Evolutionary conservation across 345 rosid genomes (phyloP).

Genomic region (Conringia planisiliqua): DNA sequence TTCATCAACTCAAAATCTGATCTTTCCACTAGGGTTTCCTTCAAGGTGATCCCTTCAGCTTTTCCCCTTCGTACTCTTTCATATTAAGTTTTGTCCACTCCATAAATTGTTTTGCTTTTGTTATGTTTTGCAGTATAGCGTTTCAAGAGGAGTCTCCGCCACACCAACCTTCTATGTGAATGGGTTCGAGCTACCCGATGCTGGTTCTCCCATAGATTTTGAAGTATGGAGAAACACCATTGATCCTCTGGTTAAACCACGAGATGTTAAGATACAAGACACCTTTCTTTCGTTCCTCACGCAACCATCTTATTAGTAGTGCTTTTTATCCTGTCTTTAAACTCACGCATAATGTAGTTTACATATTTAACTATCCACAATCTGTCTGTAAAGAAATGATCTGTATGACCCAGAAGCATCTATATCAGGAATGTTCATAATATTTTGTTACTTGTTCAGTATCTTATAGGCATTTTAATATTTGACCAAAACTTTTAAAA

Average conservation of each 20-base stretch:
- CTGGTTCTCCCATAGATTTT: conserved; percentile 47
- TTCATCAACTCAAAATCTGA: conserved; percentile 53
- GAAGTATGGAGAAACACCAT: conserved; percentile 61
- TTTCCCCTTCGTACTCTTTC: neutral
- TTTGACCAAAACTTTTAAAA: neutral
- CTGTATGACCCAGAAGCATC: neutral
- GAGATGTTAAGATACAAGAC: conserved; percentile 17
- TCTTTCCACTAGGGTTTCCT: conserved; percentile 69
- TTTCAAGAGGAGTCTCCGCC: conserved; percentile 66
- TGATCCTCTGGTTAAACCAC: conserved; percentile 51
- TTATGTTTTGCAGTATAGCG: conserved; percentile 56
- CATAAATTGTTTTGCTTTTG: neutral
- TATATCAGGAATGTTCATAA: neutral
- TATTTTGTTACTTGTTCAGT: neutral
- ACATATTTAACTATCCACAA: neutral
- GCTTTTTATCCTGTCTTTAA: neutral
- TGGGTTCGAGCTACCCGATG: conserved; percentile 61
- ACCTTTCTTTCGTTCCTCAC: conserved; percentile 28
- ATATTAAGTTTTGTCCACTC: neutral
- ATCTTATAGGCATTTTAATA: neutral
- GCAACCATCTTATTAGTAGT: conserved; percentile 27
- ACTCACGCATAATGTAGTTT: neutral
- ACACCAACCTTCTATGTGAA: conserved; percentile 73
- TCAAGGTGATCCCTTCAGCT: conserved; percentile 51
- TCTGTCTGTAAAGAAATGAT: neutral